Conservation (phyloP, 2,329 filamentous ascomycete genomes). For the Arthroderma uncinatum region DNA sequence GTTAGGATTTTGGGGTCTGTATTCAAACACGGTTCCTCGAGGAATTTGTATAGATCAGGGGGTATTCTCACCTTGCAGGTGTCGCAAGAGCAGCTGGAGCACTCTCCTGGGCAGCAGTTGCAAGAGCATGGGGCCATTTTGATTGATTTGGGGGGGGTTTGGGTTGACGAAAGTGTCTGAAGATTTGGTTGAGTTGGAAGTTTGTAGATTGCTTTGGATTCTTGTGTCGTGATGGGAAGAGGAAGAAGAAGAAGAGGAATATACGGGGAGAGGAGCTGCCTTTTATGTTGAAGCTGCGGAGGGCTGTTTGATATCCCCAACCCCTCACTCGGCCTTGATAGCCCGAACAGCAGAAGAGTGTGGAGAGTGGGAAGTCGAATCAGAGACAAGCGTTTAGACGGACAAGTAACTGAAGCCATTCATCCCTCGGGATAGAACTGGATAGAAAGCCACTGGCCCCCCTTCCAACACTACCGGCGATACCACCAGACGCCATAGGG, state of each 20-base stretch:
- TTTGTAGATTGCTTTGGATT: conserved; percentile 2
- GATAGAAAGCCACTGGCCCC: neutral
- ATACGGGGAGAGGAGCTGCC: conserved; percentile 4
- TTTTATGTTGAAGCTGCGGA: conserved; percentile 8
- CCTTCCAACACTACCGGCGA: neutral
- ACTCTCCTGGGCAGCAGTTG: conserved; percentile 32
- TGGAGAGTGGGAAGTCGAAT: neutral
- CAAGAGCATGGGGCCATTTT: conserved; percentile 34
- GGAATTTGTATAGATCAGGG: conserved; percentile 5
- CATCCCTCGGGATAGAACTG: neutral
- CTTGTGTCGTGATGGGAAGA: conserved; percentile 5
- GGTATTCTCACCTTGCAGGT: conserved; percentile 26
- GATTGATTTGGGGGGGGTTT: conserved; percentile 17
- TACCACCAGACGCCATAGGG: conserved; percentile 1
- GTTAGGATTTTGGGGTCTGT: neutral
- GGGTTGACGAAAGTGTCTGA: conserved; percentile 5
- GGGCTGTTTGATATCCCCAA: neutral
- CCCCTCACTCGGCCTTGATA: neutral
- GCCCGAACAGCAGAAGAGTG: neutral
- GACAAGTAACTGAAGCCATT: neutral
- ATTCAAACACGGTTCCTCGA: neutral
- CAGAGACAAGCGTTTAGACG: neutral
- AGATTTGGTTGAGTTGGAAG: conserved; percentile 2
- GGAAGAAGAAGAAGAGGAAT: conserved; percentile 5
- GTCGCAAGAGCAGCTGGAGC: conserved; percentile 31